Base-by-base conservation (phyloP, 2,329 filamentous ascomycete genomes). In the Berkeleyomyces rouxiae region DNA sequence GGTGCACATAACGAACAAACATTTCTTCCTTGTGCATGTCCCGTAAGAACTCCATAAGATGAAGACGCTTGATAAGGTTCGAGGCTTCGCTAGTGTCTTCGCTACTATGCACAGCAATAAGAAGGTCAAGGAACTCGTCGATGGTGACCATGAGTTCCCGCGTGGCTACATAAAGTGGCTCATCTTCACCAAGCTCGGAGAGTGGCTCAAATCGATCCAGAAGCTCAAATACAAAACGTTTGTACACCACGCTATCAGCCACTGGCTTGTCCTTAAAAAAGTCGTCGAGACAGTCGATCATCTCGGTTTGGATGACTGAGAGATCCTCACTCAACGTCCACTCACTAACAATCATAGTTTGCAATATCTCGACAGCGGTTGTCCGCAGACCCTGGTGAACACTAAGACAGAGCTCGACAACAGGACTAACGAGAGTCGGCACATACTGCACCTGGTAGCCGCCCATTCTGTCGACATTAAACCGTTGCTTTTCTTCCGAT, bases 391-490 rank as follows among this genome's bases (percentile, higher is more conserved):
- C 91, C 71, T 95, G 90, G 68, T 99, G 93, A 3, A 97, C 90
- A 70, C 92, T 97, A 63, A 99, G 79, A 70, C 93, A 99, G 7
- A 99, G 80, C 72, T 95, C 90, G 33, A 97, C 88, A 59, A 97
- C 93, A 0, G 91, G 90, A 0, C 87, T 86, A 6, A 99, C 90
- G 4, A 99, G 79, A 10, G 87, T 85, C 4, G 95, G 93, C 39
- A 99, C 93, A 72, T 97, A 99, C 74, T 97, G 93, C 23, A 99
- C 93, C 74, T 99, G 93, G 70, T 96, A 99, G 1, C 93, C 93
- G 64, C 93, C 95, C 78, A 97, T 87, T 71, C 86, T 91, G 61
- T 82, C 78, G 62, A 97, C 76, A 0, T 87, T 87, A 69, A 91
- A 97, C 36, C 86, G 82, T 63, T 80, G 78, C 66, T 82, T 81